Base-by-base conservation (phyloP, 257 asterid genomes). In the Galeopsis tetrahit region DNA sequence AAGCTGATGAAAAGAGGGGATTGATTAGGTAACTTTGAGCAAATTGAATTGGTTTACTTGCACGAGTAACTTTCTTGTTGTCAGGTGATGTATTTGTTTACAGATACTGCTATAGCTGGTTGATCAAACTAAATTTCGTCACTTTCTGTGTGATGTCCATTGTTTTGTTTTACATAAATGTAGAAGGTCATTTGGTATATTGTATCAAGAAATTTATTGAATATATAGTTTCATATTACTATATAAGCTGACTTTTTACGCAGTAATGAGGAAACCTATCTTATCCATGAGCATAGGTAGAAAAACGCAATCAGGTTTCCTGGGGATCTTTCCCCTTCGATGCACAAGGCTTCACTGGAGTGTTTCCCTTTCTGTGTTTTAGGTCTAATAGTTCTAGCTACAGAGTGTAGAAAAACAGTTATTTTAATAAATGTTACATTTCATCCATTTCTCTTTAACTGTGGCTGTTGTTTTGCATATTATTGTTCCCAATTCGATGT, bases 11-110 rank as follows among this genome's bases (percentile, higher is more conserved):
- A 17, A 92, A 82, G 79, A 79, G 75, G 77, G 85, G 92, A 72
- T 84, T 94, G 85, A 87, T 94, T 74, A 87, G 97, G 99, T 94
- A 85, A 66, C 69, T 36, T 69, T 14, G 46, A 32, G 32, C 65
- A 71, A 60, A 57, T 73, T 59, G 63, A 44, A 58, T 66, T 51
- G 68, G 32, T 68, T 56, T 55, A 57, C 62, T 70, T 42, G 76
- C 40, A 62, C 28, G 15, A 31, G 53, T 61, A 59, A 52, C 42
- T 61, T 11, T 69, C 28, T 13, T 32, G 32, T 10, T 33, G 33
- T 74, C 33, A 15, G 55, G 39, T 2, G 8, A 56, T 71, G 10
- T 53, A 52, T 52, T 65, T 66, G 58, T 33, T 44, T 17, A 28
- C 40, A 44, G 33, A 57, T 57, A 40, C 74, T 32, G 35, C 14